Evolutionary conservation across 163 green algal genomes (phyloP), one percentile per base, ranked within the genome.

Genomic region (Prototheca wickerhamii): DNA sequence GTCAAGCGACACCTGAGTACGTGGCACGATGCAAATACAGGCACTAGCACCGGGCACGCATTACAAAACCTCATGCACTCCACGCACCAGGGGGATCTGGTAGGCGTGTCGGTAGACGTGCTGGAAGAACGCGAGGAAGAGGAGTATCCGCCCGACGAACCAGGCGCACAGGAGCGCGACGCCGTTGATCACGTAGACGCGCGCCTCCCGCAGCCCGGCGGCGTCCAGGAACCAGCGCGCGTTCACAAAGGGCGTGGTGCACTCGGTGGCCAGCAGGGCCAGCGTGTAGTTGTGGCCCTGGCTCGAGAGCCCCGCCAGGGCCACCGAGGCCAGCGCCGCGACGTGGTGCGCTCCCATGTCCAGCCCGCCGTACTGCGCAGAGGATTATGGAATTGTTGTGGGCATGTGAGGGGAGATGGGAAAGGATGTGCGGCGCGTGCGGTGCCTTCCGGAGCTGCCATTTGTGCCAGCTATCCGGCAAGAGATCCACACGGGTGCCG

Each of bases 191-290:
- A 72, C 49, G 40, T 79, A 81, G 23, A 65, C 40, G 0, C 65
- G 10, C 26, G 51, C 33, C 5, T 34, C 8, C 26, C 51, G 17
- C 51, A 58, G 12, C 10, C 8, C 79, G 68, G 67, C 63, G 26
- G 75, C 72, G 26, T 84, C 77, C 30, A 84, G 65, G 43, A 68
- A 42, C 77, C 77, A 84, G 2, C 76, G 61, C 20, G 59, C 51
- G 62, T 83, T 82, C 49, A 87, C 72, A 64, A 87, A 82, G 21
- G 80, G 80, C 8, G 80, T 87, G 4, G 80, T 84, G 59, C 72
- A 65, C 68, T 87, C 80, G 25, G 80, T 87, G 40, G 61, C 61
- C 23, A 87, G 71, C 64, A 84, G 72, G 52, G 68, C 69, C n/a
- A 84, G 58, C 15, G 73, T 82, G 70, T 77, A 68, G 42, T 75